Conservation (phyloP, 495 filamentous ascomycete species). For the Aspergillus haitiensis region DNA sequence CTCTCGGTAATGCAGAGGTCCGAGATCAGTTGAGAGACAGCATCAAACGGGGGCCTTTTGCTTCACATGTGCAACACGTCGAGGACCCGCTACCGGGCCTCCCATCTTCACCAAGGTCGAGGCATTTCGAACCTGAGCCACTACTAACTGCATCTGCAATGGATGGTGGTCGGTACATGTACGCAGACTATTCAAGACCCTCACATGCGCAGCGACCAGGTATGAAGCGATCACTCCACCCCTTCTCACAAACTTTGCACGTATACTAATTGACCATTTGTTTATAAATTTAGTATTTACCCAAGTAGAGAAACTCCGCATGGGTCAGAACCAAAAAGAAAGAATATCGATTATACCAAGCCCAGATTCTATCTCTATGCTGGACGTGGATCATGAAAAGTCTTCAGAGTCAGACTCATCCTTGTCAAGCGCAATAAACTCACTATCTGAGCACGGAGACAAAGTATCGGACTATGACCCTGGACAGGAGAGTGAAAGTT, state of each 20-base stretch:
- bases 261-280: not conserved
- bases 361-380: too few species aligned
- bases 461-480: not conserved
- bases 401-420: too few species aligned
- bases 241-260: not conserved
- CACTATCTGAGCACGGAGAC: not conserved
- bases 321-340: too few species aligned
- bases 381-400: too few species aligned
- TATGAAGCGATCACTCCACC: not conserved
- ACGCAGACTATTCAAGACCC: conserved; percentile 18
- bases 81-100: conserved; percentile 28
- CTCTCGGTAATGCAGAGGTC: conserved; percentile 16
- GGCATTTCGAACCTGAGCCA: not conserved
- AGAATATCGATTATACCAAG: too few species aligned
- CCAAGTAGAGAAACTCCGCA: too few species aligned
- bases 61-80: conserved; percentile 15
- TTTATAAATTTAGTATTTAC: not conserved
- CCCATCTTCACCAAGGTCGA: conserved; percentile 13
- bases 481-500: conserved; percentile 9
- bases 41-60: conserved; percentile 14
- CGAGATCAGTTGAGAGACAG: conserved; percentile 16
- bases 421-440: too few species aligned
- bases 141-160: conserved; percentile 2
- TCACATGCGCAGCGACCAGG: conserved; percentile 12
- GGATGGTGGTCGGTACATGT: not conserved